Evolutionary conservation across 2,329 filamentous ascomycete genomes (phyloP), one percentile per base, ranked within the genome.

Genomic region (Sarocladiaceae sp.): DNA sequence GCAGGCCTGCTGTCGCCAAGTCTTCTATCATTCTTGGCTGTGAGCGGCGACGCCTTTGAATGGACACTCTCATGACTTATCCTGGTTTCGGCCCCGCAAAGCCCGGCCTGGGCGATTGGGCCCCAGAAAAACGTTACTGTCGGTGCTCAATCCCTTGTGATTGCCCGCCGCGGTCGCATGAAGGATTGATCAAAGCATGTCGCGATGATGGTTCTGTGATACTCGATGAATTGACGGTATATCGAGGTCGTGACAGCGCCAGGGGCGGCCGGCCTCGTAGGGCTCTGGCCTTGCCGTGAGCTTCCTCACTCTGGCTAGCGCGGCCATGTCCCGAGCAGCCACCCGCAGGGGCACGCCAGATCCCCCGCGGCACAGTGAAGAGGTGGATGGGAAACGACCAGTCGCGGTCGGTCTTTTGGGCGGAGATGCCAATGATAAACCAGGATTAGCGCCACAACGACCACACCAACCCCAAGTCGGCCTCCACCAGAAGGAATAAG

Each of bases 1-100:
- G 25, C 26, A 29, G 28, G 44, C 25, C 4, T 48, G 17, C 26
- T 48, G 17, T 33, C 28, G 44, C 44, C 44, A 48, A 48, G 44
- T 48, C 44, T 48, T 7, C 44, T 31, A 31, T 31, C 28, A 29
- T 20, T 48, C 44, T 48, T 48, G 44, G 44, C 44, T 33, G 25
- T 33, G 44, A 48, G 44, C 44, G 26, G n/a, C 26, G 26, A 48
- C 22, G 18, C 17, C 17, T 26, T 15, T 33, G 25, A 48, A 48
- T 48, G 44, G 44, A 29, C 26, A 12, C n/a, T 17, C 40, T 48
- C 13, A n/a, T 8, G 15, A 20, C n/a, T 33, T 28, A 48, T 48
- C 44, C 44, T 33, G 13, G 44, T 18, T 31, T 48, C 23, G 4
- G 44, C 44, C 44, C 44, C 44, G 44, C 44, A 48, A 11, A 17